phyloP scores from a whole-genome alignment of 371 early-diverging fungal genomes.

The Lichtheimia ornata region DNA sequence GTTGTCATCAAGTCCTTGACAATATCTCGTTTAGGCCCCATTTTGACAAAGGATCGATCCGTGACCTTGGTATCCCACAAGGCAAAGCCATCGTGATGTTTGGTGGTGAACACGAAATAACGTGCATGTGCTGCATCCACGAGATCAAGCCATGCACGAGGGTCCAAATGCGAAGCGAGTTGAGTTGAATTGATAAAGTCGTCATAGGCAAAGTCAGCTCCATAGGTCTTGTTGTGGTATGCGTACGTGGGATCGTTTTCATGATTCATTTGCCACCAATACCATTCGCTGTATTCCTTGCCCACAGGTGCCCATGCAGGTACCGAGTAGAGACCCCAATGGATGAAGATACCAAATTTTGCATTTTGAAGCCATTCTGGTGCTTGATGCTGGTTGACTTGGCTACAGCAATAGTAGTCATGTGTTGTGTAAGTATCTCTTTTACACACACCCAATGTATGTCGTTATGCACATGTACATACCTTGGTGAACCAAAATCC shows the following conservation, averaged over 20 bases:
- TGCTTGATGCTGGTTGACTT: conserved; percentile 22
- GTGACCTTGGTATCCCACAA: conserved; percentile 35
- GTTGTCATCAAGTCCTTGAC: conserved; percentile 25
- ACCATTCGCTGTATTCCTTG: conserved; percentile 35
- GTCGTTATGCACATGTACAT: background rate
- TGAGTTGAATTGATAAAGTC: conserved; percentile 28
- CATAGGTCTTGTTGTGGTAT: conserved; percentile 28
- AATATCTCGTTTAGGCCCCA: conserved; percentile 31
- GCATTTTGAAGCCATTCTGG: conserved; percentile 33
- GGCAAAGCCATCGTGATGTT: conserved; percentile 45
- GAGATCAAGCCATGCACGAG: conserved; percentile 28
- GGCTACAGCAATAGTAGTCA: background rate
- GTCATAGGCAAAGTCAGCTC: conserved; percentile 31
- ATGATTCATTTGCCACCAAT: conserved; percentile 36
- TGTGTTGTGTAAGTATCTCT: background rate
- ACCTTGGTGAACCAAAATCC: background rate
- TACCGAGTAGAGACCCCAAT: conserved; percentile 39
- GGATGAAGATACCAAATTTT: conserved; percentile 43
- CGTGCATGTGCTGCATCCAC: conserved; percentile 24
- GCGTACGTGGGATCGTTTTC: conserved; percentile 17
- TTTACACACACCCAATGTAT: background rate
- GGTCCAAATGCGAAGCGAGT: conserved; percentile 21
- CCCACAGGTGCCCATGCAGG: conserved; percentile 41
- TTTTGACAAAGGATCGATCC: conserved; percentile 21
- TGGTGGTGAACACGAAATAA: conserved; percentile 42